Evolutionary conservation across 495 filamentous ascomycete genomes (phyloP), one percentile per base, ranked within the genome.

Genomic region (Articulospora tetracladia): DNA sequence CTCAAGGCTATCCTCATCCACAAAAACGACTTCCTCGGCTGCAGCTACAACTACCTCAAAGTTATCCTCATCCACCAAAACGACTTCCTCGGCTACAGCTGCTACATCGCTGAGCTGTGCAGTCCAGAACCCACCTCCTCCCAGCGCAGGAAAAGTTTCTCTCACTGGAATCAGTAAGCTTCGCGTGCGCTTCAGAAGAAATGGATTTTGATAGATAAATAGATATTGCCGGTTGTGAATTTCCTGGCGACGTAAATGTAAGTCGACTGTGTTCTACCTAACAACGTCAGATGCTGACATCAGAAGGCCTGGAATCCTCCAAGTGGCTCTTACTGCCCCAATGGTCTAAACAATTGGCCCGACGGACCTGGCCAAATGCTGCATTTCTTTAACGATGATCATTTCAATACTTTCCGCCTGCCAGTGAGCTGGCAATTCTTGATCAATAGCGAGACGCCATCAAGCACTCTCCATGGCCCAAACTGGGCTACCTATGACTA

Each of bases 371-470:
- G 59, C 19, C 81, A 83, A 62, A 81, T 84, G 72, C 66, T 69
- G n/a, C 78, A 82, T 59, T 82, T 82, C 55, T 71, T 75, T 59
- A 75, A 70, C 25, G 72, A 78, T 25, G 72, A 78, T 58, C 68
- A 72, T 32, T 69, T 83, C 55, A 84, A 84, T 65, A 67, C 77
- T 17, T 76, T 84, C 60, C 77, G 81, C 53, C 72, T 84, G 41
- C 79, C 81, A 24, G 76, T 77, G 44, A 74, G 76, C 46, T 82
- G 78, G 79, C 79, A 83, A 57, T 83, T 73, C 62, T 73, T 84
- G 20, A 71, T 73, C 59, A 80, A 79, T 58, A 73, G 74, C 59
- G 57, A 71, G 24, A 76, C 76, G 36, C 66, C 77, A 15, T 78
- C 74, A 39, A 76, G 71, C 23, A 66, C 64, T 24, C 70, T 82